Percentiles rank a stretch among this genome's conserved stretches.
phyloP scores from a whole-genome alignment of 306 rosid species.

The Quercus suber region DNA sequence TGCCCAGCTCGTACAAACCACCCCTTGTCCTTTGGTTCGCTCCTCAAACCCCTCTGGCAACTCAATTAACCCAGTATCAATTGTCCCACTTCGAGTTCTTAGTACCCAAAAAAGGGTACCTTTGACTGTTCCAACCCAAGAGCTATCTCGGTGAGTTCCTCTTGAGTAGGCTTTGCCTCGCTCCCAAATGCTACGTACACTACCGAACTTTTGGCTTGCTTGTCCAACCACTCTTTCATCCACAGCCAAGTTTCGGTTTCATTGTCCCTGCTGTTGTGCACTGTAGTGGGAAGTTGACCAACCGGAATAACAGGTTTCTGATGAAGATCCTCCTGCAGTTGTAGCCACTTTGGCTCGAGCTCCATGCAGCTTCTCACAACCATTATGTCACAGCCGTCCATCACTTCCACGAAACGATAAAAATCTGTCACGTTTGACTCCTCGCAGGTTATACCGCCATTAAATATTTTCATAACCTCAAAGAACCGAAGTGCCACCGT shows the following conservation, averaged over 20 bases:
- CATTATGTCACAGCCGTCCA: neutral
- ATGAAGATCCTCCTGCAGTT: too few relatives aligned
- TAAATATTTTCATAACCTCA: neutral
- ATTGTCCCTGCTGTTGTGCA: constrained; percentile 19
- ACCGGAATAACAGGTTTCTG: too few relatives aligned
- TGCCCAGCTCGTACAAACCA: constrained; percentile 52
- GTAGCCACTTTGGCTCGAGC: too few relatives aligned
- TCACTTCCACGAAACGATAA: neutral
- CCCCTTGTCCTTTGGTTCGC: constrained; percentile 33
- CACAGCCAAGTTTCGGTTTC: constrained; percentile 19
- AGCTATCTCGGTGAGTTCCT: constrained; percentile 35
- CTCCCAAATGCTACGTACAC: constrained; percentile 62
- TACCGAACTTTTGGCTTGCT: constrained; percentile 27
- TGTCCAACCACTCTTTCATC: constrained; percentile 17
- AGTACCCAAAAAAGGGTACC: constrained; percentile 60
- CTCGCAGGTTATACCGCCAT: neutral
- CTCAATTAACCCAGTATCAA: constrained; percentile 16
- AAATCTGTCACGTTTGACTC: neutral
- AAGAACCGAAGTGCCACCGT: constrained; percentile 1
- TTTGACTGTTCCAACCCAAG: constrained; percentile 50
- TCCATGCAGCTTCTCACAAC: constrained; percentile 20
- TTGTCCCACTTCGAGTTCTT: constrained; percentile 14
- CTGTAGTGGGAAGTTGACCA: constrained; percentile 34
- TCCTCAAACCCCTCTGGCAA: constrained; percentile 55
- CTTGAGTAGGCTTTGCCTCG: constrained; percentile 23